These are phyloP conservation scores for Lactarius sanguifluus DNA, from an alignment of 768 basidiomycete genomes.

Conservation along the genomic window DNA sequence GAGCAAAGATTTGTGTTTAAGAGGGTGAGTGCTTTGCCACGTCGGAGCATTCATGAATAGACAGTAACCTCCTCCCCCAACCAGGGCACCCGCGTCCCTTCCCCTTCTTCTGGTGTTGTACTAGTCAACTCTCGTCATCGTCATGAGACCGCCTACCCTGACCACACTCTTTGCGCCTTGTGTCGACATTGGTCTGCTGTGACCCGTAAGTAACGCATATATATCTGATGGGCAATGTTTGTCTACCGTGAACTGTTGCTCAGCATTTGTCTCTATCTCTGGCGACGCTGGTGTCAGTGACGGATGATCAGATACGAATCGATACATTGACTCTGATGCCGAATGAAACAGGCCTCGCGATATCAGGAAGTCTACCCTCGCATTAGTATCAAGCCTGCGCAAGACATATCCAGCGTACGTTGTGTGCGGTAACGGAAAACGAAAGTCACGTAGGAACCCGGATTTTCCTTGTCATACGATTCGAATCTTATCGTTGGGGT, in stretches of 20 bases:
- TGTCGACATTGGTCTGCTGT: not conserved
- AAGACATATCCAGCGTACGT: constrained; percentile 34
- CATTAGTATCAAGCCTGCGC: not conserved
- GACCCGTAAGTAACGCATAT: not conserved
- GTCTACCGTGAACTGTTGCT: not conserved
- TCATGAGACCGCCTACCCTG: not conserved
- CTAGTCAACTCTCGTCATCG: not conserved
- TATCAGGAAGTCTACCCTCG: constrained; percentile 2
- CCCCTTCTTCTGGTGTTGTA: not conserved
- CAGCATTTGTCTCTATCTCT: not conserved
- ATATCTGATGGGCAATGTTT: not conserved
- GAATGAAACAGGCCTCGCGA: not conserved
- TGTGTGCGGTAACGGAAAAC: constrained; percentile 61
- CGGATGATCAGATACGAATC: not conserved
- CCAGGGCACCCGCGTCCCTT: not conserved
- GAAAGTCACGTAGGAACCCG: constrained; percentile 60
- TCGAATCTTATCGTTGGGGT: constrained; percentile 51
- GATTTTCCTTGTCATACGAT: constrained; percentile 44
- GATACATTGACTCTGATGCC: not conserved
- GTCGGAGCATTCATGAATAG: not conserved
- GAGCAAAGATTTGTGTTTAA: not conserved
- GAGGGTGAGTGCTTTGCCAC: not conserved
- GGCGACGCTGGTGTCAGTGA: not conserved
- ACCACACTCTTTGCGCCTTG: not conserved
- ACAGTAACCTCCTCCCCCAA: not conserved